Evolutionary conservation across 73 alveolate species (phyloP).

Genomic region (Symbiodinium pilosum): DNA sequence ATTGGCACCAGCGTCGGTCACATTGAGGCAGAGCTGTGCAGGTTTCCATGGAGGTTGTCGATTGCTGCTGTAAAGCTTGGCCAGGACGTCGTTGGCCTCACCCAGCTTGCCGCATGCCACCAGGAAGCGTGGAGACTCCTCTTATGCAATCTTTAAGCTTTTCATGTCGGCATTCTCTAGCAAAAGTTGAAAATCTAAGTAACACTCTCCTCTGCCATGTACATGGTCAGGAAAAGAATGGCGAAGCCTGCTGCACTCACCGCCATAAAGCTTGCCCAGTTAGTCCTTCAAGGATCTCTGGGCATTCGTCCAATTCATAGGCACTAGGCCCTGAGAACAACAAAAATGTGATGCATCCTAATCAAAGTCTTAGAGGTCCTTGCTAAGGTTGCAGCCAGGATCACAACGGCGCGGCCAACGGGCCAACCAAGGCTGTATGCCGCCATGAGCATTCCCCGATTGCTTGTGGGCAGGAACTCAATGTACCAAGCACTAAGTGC

Average conservation of each 20-base stretch:
- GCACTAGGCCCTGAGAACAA: too few relatives aligned
- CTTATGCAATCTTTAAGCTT: not conserved
- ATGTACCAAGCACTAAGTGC: conserved; percentile 26
- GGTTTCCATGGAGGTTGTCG: not conserved
- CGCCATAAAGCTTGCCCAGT: conserved; percentile 13
- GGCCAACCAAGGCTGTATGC: conserved; percentile 45
- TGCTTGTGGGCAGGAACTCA: conserved; percentile 31
- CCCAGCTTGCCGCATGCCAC: not conserved
- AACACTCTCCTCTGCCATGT: not conserved
- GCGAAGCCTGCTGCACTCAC: not conserved
- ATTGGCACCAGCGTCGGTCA: not conserved
- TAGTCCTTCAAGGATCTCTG: not conserved
- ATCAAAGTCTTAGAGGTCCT: not conserved
- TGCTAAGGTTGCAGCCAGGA: not conserved
- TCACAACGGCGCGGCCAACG: conserved; percentile 21
- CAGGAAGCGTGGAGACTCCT: conserved; percentile 28
- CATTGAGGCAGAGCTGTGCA: not conserved
- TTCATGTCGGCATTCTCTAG: too few relatives aligned
- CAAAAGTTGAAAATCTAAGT: too few relatives aligned
- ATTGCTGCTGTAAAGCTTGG: not conserved
- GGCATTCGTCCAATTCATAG: too few relatives aligned
- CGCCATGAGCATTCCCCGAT: conserved; percentile 36
- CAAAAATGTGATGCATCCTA: too few relatives aligned
- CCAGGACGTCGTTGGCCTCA: conserved; percentile 18
- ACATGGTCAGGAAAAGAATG: not conserved